Conservation (phyloP, 2,329 filamentous ascomycete genomes). For the Trichoderma sp. region DNA sequence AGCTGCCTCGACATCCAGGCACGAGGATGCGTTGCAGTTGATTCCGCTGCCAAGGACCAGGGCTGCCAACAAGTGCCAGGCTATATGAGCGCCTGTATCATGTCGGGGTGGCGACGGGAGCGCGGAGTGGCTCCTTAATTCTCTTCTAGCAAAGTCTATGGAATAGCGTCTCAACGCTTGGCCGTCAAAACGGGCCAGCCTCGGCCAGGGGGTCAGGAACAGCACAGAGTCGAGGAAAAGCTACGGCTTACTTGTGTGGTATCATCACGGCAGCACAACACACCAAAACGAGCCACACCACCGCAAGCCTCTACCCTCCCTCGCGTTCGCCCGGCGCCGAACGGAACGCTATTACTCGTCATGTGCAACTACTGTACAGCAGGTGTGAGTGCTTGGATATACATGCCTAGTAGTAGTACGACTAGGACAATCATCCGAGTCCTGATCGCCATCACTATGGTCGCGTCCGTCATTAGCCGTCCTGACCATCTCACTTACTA, state of each 20-base stretch:
- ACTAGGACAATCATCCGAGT: neutral
- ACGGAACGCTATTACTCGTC: neutral
- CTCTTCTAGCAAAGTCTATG: conserved; percentile 9
- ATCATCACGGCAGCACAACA: conserved; percentile 12
- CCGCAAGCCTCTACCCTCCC: neutral
- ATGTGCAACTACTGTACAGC: neutral
- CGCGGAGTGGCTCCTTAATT: conserved; percentile 14
- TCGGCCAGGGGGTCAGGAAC: conserved; percentile 17
- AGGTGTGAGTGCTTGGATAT: neutral
- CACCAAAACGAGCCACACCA: neutral
- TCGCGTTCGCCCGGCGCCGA: neutral
- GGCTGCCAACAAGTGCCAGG: neutral
- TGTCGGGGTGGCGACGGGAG: conserved; percentile 7
- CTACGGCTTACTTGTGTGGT: conserved; percentile 3
- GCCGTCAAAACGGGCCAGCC: conserved; percentile 4
- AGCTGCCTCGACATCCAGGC: neutral
- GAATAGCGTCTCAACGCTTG: conserved; percentile 12
- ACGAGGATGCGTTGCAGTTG: neutral
- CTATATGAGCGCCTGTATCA: neutral
- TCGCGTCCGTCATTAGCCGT: conserved; percentile 8
- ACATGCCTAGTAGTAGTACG: too few relatives aligned
- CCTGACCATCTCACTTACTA: neutral
- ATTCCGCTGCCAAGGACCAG: conserved; percentile 4
- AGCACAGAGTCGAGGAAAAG: neutral
- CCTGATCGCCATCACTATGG: conserved; percentile 6